Evolutionary conservation across 2,329 filamentous ascomycete species (phyloP).

Genomic region (Bipolaris gigantea): DNA sequence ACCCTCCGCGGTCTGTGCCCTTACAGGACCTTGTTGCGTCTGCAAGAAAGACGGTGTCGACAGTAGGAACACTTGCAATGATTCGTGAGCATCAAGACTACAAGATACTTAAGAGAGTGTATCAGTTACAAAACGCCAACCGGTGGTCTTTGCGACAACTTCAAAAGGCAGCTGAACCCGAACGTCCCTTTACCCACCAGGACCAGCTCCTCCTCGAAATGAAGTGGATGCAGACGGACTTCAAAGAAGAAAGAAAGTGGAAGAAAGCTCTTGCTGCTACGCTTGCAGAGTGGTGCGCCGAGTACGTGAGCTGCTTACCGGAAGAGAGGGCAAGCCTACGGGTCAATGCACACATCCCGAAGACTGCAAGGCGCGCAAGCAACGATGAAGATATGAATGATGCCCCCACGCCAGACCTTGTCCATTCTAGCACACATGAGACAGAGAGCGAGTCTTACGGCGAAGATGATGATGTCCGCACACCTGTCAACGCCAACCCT

Average conservation of each 20-base stretch:
- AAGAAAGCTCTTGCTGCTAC: constrained; percentile 80
- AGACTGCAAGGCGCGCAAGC: constrained; percentile 12
- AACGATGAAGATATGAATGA: constrained; percentile 41
- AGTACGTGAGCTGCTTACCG: constrained; percentile 70
- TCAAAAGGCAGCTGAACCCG: constrained; percentile 79
- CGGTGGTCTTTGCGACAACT: constrained; percentile 92
- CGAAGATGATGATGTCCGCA: constrained; percentile 47
- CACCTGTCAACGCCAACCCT: constrained; percentile 51
- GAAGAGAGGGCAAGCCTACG: constrained; percentile 70
- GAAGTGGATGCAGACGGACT: constrained; percentile 98
- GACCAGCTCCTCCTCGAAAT: constrained; percentile 87
- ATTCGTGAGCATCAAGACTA: constrained; percentile 86
- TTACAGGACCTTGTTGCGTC: constrained; percentile 75
- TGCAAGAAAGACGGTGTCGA: constrained; percentile 87
- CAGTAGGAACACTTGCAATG: constrained; percentile 78
- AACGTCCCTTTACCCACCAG: constrained; percentile 75
- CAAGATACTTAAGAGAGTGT: constrained; percentile 81
- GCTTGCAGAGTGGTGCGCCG: constrained; percentile 78
- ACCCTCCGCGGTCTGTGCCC: constrained; percentile 55
- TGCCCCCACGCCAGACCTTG: constrained; percentile 45
- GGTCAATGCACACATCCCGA: constrained; percentile 57
- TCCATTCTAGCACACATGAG: constrained; percentile 43
- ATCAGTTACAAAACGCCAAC: constrained; percentile 85
- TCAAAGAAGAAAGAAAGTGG: constrained; percentile 91
- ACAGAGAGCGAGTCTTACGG: constrained; percentile 45